Conservation (phyloP, 1,284 basidiomycete species). For the Tilletia horrida region DNA sequence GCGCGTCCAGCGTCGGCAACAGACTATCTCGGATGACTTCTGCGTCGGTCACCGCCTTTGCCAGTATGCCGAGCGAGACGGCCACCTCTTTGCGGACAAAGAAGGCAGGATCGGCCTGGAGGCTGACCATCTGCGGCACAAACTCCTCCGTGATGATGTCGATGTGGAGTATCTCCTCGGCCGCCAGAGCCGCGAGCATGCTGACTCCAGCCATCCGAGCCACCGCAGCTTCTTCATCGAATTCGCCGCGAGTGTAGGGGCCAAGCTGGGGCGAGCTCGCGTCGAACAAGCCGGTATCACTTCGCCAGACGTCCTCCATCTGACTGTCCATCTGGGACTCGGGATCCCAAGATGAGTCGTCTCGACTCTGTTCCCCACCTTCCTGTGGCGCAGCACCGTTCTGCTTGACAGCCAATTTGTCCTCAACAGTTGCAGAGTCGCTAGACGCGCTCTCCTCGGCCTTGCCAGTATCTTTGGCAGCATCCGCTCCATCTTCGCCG, state of each 20-base stretch:
- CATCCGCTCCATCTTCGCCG: neutral
- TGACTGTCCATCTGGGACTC: conserved; percentile 22
- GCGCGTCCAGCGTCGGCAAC: conserved; percentile 70
- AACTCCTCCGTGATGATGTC: conserved; percentile 63
- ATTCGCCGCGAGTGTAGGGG: conserved; percentile 27
- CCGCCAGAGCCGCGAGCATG: conserved; percentile 73
- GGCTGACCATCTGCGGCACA: conserved; percentile 74
- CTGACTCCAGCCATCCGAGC: conserved; percentile 89
- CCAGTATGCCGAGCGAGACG: conserved; percentile 79
- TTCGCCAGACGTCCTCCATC: conserved; percentile 20
- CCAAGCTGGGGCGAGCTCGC: conserved; percentile 24
- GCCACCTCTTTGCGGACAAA: conserved; percentile 87
- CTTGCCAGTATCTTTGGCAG: neutral
- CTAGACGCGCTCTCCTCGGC: neutral
- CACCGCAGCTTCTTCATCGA: conserved; percentile 69
- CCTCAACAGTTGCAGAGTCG: neutral
- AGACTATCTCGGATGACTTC: conserved; percentile 17
- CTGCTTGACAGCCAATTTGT: neutral
- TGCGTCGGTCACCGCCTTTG: conserved; percentile 64
- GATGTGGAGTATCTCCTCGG: conserved; percentile 58
- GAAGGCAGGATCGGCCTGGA: conserved; percentile 72
- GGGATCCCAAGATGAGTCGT: conserved; percentile 19
- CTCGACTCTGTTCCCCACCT: conserved; percentile 8
- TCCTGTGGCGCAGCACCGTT: neutral
- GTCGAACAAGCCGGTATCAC: conserved; percentile 11